These are phyloP conservation scores for Periconia sp. DNA, from an alignment of 2,329 filamentous ascomycete species.

Conservation along the genomic window DNA sequence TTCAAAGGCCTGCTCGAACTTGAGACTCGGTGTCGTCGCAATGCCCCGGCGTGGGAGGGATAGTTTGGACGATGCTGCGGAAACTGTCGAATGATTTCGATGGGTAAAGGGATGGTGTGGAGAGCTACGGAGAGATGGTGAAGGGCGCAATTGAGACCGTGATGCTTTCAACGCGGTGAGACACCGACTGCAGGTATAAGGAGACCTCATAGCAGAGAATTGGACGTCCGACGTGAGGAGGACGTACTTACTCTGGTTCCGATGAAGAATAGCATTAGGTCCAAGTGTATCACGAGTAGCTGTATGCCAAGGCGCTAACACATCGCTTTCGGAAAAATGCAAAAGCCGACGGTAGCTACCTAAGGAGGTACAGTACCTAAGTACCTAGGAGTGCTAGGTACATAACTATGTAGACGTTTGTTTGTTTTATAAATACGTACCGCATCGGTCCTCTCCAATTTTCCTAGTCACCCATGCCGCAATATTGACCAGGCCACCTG, in stretches of 20 bases:
- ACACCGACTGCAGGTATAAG: constrained; percentile 46
- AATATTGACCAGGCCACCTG: no score
- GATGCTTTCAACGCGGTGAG: constrained; percentile 36
- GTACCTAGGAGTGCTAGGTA: no score
- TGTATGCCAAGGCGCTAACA: constrained; percentile 22
- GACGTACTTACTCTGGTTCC: constrained; percentile 7
- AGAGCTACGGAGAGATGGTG: constrained; percentile 20
- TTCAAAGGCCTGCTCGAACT: constrained; percentile 33
- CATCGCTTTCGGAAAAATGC: background rate
- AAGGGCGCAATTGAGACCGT: constrained; percentile 28
- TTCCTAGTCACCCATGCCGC: background rate
- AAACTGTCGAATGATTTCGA: constrained; percentile 39
- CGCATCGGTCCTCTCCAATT: no score
- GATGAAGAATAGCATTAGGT: constrained; percentile 7
- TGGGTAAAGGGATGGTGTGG: constrained; percentile 25
- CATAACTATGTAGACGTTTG: no score
- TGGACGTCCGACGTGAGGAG: constrained; percentile 11
- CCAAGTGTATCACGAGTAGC: constrained; percentile 7
- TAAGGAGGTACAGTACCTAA: no score
- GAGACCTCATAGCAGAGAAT: constrained; percentile 37
- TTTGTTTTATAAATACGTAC: no score
- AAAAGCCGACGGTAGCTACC: background rate
- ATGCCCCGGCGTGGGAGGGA: constrained; percentile 28
- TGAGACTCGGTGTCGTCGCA: constrained; percentile 32
- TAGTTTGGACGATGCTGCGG: constrained; percentile 25